phyloP scores from a whole-genome alignment of 768 basidiomycete genomes.

The Mycena capillaripes region DNA sequence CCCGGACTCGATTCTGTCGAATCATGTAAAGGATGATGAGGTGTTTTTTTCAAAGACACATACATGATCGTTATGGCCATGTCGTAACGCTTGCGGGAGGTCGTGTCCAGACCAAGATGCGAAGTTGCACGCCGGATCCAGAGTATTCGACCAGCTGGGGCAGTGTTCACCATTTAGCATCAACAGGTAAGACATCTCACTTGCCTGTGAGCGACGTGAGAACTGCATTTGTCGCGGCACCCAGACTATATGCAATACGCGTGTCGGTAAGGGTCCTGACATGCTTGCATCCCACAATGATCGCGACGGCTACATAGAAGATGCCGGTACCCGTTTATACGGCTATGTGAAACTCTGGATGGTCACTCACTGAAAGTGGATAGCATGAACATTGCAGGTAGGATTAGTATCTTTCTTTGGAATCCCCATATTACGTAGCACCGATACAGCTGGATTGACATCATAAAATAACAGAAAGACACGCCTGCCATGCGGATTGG shows the following conservation, averaged over 20 bases:
- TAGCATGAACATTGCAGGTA: background rate
- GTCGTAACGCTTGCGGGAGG: background rate
- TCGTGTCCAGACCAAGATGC: background rate
- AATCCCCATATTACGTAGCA: conserved; percentile 8
- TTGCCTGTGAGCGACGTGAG: background rate
- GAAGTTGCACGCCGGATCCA: background rate
- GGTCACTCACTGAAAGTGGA: background rate
- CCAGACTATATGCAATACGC: background rate
- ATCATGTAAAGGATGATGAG: background rate
- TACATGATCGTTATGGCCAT: background rate
- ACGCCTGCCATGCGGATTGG: no score
- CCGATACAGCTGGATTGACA: background rate
- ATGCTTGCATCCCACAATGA: no score
- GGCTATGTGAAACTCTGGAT: no score
- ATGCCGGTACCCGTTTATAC: no score
- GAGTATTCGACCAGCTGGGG: conserved; percentile 5
- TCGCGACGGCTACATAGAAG: no score
- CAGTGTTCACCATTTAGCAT: background rate
- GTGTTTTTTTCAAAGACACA: background rate
- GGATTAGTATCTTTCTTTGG: background rate
- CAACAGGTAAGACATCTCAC: background rate
- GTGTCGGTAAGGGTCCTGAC: background rate
- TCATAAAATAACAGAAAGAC: background rate
- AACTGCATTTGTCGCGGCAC: background rate
- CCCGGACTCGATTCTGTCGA: conserved; percentile 3